Percentiles rank a stretch among this genome's conserved stretches.
These are phyloP conservation scores for Fusarium sp. DNA, from an alignment of 2,329 filamentous ascomycete species.

Conservation along the genomic window DNA sequence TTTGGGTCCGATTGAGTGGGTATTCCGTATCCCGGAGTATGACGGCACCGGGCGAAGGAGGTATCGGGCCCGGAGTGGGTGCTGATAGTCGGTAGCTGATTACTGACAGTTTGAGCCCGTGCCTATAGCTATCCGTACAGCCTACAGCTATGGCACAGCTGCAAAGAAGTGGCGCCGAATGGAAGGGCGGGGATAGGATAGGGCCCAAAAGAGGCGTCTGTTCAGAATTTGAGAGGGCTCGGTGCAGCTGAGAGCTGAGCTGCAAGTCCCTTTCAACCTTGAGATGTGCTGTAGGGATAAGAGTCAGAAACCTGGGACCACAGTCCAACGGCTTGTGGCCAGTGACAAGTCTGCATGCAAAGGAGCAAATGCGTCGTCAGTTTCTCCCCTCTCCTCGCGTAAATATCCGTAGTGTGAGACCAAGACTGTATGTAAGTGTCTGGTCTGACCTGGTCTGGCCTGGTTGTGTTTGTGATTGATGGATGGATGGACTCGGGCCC, in stretches of 20 bases:
- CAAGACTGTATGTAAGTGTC: too few relatives aligned
- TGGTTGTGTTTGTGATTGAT: slow-evolving; percentile 15
- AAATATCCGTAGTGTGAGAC: neutral
- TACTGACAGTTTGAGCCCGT: slow-evolving; percentile 7
- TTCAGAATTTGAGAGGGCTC: slow-evolving; percentile 6
- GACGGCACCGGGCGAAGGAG: slow-evolving; percentile 5
- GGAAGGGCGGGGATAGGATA: neutral
- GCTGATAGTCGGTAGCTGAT: neutral
- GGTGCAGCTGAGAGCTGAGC: slow-evolving; percentile 27
- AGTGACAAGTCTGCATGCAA: slow-evolving; percentile 23
- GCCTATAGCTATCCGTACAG: neutral
- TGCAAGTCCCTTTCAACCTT: slow-evolving; percentile 35
- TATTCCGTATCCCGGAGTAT: slow-evolving; percentile 19
- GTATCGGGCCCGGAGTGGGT: slow-evolving; percentile 15
- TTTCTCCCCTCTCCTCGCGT: neutral
- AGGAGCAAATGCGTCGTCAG: neutral
- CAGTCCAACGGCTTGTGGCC: slow-evolving; percentile 16
- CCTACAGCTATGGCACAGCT: slow-evolving; percentile 7
- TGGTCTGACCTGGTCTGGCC: too few relatives aligned
- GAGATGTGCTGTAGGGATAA: slow-evolving; percentile 9
- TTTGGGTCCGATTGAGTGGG: slow-evolving; percentile 29
- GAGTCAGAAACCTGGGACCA: slow-evolving; percentile 11
- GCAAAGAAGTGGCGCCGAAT: slow-evolving; percentile 21
- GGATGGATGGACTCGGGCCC: slow-evolving; percentile 30
- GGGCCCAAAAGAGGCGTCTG: slow-evolving; percentile 21